These are phyloP conservation scores for Lepidium sativum DNA, from an alignment of 345 rosid genomes.

Conservation along the genomic window DNA sequence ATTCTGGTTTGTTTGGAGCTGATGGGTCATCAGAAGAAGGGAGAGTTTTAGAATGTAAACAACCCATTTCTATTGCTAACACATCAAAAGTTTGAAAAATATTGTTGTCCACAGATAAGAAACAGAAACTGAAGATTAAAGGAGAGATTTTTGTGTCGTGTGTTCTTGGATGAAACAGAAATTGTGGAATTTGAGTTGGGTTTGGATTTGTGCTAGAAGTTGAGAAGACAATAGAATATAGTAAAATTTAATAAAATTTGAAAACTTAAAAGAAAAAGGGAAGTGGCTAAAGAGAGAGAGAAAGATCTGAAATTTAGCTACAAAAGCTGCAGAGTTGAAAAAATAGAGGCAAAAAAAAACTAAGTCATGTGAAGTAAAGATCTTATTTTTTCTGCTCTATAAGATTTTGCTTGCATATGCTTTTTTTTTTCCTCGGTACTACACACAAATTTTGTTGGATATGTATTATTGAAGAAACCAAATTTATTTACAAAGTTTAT, in stretches of 20 bases:
- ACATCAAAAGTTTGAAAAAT: background rate
- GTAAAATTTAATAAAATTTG: constrained; percentile 12
- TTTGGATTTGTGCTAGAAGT: constrained; percentile 24
- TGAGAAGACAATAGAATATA: constrained; percentile 26
- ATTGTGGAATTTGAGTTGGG: constrained; percentile 23
- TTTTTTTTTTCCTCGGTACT: constrained; percentile 12
- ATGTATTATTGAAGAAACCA: background rate
- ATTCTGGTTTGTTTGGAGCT: constrained; percentile 50
- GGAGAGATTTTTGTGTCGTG: background rate
- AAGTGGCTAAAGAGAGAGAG: constrained; percentile 21
- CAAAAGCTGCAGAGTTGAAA: constrained; percentile 30
- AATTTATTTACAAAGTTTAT: no score
- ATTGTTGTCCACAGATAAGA: background rate
- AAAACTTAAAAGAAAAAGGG: constrained; percentile 3
- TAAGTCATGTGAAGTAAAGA: constrained; percentile 17
- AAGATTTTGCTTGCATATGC: constrained; percentile 20
- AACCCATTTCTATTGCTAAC: constrained; percentile 54
- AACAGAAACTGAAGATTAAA: background rate
- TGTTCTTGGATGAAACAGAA: constrained; percentile 3
- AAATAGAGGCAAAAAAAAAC: constrained; percentile 2
- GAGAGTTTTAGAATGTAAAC: constrained; percentile 83
- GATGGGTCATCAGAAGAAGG: constrained; percentile 67
- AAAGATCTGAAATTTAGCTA: constrained; percentile 23
- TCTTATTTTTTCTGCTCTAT: constrained; percentile 12
- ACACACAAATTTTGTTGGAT: background rate